A percentile compares a stretch with the other conserved stretches of the same genome.
phyloP scores from a whole-genome alignment of 257 asterid genomes.

The Verbena officinalis region DNA sequence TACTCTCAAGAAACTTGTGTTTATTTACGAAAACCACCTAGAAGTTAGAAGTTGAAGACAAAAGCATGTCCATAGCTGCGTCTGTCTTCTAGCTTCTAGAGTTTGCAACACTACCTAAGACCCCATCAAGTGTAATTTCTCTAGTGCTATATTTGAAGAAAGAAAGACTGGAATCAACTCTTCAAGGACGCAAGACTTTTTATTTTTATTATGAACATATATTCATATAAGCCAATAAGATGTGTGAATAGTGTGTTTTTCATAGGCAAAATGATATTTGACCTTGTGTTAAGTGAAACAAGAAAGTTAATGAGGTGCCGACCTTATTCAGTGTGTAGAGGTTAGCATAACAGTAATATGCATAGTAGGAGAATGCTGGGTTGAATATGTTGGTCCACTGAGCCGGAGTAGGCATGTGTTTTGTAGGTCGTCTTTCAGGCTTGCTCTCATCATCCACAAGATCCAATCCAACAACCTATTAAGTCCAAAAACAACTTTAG shows the following conservation, averaged over 20 bases:
- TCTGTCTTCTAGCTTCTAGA: too few species aligned
- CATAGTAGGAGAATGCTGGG: constrained; percentile 75
- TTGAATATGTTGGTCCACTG: constrained; percentile 77
- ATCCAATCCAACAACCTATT: constrained; percentile 81
- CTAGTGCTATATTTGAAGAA: neutral
- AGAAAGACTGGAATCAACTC: neutral
- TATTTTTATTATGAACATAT: constrained; percentile 2
- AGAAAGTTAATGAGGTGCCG: neutral
- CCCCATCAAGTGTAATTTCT: constrained; percentile 14
- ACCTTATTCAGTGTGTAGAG: constrained; percentile 80
- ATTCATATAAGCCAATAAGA: neutral
- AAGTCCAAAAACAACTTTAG: neutral
- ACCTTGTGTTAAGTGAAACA: neutral
- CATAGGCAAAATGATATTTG: neutral
- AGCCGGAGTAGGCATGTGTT: constrained; percentile 84
- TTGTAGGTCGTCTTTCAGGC: constrained; percentile 84
- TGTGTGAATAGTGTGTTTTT: neutral
- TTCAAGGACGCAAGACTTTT: neutral
- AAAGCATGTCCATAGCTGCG: too few species aligned
- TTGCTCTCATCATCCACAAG: constrained; percentile 86
- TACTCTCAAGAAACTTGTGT: too few species aligned
- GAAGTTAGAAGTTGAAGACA: too few species aligned
- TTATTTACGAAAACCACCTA: too few species aligned
- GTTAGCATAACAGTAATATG: constrained; percentile 79
- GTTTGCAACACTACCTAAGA: too few species aligned